These are phyloP conservation scores for Teratosphaeria nubilosa DNA, from an alignment of 2,329 filamentous ascomycete species.

Conservation along the genomic window DNA sequence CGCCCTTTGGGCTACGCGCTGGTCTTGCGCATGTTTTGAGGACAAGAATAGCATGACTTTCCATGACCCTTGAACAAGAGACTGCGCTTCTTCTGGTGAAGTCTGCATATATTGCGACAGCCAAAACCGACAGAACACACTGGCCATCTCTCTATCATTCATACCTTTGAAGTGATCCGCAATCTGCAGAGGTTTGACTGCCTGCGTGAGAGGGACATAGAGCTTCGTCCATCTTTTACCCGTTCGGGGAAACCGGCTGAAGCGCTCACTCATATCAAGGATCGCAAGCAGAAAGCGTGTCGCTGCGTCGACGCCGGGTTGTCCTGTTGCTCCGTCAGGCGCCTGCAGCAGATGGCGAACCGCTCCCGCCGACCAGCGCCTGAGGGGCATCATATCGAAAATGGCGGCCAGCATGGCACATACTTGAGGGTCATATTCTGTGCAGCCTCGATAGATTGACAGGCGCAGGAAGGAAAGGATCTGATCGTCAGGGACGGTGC, in stretches of 20 bases:
- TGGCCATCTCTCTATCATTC: conserved; percentile 2
- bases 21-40: neutral
- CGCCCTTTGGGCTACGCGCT: neutral
- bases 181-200: conserved; percentile 5
- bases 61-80: neutral
- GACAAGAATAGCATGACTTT: neutral
- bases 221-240: conserved; percentile 6
- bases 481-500: conserved; percentile 5
- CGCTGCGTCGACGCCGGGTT: neutral
- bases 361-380: neutral
- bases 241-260: neutral
- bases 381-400: neutral
- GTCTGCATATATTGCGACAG: conserved; percentile 5
- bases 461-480: neutral
- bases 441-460: neutral
- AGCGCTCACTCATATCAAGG: neutral
- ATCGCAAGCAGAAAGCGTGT: neutral
- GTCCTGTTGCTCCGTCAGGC: neutral
- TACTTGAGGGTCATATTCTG: neutral
- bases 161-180: conserved; percentile 9
- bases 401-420: neutral
- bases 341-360: neutral
- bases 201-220: conserved; percentile 4
- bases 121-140: conserved; percentile 12
- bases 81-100: neutral